Evolutionary conservation across 306 rosid genomes (phyloP).

Genomic region (Inga oerstediana): DNA sequence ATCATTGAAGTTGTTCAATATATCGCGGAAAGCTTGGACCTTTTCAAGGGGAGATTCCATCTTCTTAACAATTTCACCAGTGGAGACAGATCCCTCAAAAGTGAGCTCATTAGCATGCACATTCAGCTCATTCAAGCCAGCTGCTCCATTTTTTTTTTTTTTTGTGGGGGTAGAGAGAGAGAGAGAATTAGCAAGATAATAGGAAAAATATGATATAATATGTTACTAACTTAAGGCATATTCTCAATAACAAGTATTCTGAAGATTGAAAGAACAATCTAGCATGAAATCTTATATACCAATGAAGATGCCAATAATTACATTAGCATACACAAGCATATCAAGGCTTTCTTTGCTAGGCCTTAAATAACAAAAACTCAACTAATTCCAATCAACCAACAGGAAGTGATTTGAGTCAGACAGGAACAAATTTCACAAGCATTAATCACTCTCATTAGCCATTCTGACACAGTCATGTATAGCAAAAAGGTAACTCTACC

Average conservation of each 20-base stretch:
- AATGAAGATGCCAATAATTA: neutral
- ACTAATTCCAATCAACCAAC: conserved; percentile 17
- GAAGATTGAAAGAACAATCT: conserved; percentile 20
- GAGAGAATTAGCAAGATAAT: conserved; percentile 9
- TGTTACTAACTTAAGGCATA: conserved; percentile 18
- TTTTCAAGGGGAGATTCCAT: conserved; percentile 93
- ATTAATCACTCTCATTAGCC: conserved; percentile 26
- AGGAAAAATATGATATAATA: conserved; percentile 13
- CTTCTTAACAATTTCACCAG: conserved; percentile 83
- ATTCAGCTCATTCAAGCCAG: conserved; percentile 63
- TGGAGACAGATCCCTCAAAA: conserved; percentile 72
- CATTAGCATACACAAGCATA: neutral
- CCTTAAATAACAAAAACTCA: neutral
- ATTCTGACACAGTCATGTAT: neutral
- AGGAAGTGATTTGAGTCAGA: conserved; percentile 17
- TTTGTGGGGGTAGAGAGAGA: no score
- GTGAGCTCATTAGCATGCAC: conserved; percentile 85
- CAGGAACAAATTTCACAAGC: conserved; percentile 9
- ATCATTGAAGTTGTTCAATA: conserved; percentile 42
- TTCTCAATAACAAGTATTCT: conserved; percentile 14
- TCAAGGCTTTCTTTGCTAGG: conserved; percentile 22
- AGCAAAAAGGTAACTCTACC: neutral
- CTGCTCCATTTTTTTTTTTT: conserved; percentile 47
- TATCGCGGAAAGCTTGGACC: conserved; percentile 64
- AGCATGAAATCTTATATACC: conserved; percentile 11